These are phyloP conservation scores for Suhomyces bokatorum DNA, from an alignment of 1,139 yeast genomes.

Conservation along the genomic window DNA sequence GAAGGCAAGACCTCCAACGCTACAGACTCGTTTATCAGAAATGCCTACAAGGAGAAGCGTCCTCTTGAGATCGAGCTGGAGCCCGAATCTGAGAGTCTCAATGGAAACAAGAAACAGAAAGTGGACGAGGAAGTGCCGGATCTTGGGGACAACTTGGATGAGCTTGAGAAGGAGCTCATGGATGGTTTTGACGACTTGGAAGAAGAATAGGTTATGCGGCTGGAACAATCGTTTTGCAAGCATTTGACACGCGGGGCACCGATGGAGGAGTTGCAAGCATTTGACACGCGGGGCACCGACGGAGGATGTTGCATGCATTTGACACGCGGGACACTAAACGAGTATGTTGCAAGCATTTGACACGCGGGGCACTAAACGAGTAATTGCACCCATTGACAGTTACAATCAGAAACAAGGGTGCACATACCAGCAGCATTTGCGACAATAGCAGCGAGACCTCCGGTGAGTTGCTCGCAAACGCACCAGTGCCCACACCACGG, in stretches of 20 bases:
- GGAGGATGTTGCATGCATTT: not conserved
- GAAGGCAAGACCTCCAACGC: conserved; percentile 6
- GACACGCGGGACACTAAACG: not conserved
- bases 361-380: conserved; percentile 1
- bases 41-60: conserved; percentile 33
- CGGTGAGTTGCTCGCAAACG: no score
- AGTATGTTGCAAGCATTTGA: not conserved
- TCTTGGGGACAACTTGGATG: conserved; percentile 29
- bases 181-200: conserved; percentile 50
- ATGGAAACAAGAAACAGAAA: conserved; percentile 19
- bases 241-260: not conserved
- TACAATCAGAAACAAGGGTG: no score
- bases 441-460: no score
- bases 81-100: conserved; percentile 14
- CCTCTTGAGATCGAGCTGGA: conserved; percentile 17
- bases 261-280: not conserved
- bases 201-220: conserved; percentile 15
- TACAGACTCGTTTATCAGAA: conserved; percentile 33
- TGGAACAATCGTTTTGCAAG: not conserved
- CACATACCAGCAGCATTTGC: no score
- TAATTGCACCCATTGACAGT: not conserved
- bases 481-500: no score
- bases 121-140: conserved; percentile 21
- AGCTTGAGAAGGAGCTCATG: conserved; percentile 46
- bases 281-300: conserved; percentile 1